Evolutionary conservation across 2,329 filamentous ascomycete genomes (phyloP).

Genomic region (Trichoderma sp.): DNA sequence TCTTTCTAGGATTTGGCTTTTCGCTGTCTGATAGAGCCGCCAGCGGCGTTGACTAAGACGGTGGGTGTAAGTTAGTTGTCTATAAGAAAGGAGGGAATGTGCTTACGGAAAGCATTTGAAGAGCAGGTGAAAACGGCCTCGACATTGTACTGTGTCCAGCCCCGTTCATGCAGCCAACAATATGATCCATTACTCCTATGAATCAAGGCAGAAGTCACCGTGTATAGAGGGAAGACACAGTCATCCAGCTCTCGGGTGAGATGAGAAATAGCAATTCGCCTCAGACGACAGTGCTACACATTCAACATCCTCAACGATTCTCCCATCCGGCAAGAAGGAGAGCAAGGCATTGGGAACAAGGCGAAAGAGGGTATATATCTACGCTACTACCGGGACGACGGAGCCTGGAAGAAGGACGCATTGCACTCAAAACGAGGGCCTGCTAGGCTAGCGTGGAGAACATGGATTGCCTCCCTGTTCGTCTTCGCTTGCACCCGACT

Average conservation of each 20-base stretch:
- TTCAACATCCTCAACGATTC: neutral
- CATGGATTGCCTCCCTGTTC: slow-evolving; percentile 9
- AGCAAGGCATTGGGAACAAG: slow-evolving; percentile 1
- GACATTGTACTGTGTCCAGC: slow-evolving; percentile 50
- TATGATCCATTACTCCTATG: slow-evolving; percentile 54
- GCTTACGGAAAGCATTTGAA: slow-evolving; percentile 45
- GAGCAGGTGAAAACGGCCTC: slow-evolving; percentile 46
- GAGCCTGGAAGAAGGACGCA: slow-evolving; percentile 9
- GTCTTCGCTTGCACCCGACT: slow-evolving; percentile 18
- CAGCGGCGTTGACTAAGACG: slow-evolving; percentile 25
- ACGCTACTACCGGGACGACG: neutral
- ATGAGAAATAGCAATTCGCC: neutral
- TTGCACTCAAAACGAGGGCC: slow-evolving; percentile 13
- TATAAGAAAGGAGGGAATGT: neutral
- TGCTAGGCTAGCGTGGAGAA: slow-evolving; percentile 6
- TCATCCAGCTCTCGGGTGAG: slow-evolving; percentile 9
- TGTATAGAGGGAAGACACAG: slow-evolving; percentile 7
- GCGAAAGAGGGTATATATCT: slow-evolving; percentile 20
- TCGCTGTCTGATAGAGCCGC: slow-evolving; percentile 35
- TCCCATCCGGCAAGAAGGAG: neutral
- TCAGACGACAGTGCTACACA: neutral
- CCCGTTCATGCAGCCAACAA: slow-evolving; percentile 57
- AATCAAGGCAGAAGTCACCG: neutral
- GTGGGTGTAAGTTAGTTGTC: neutral
- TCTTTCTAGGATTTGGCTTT: slow-evolving; percentile 56